Base-by-base conservation (phyloP, 768 basidiomycete species). In the Pleurotus citrinopileatus region DNA sequence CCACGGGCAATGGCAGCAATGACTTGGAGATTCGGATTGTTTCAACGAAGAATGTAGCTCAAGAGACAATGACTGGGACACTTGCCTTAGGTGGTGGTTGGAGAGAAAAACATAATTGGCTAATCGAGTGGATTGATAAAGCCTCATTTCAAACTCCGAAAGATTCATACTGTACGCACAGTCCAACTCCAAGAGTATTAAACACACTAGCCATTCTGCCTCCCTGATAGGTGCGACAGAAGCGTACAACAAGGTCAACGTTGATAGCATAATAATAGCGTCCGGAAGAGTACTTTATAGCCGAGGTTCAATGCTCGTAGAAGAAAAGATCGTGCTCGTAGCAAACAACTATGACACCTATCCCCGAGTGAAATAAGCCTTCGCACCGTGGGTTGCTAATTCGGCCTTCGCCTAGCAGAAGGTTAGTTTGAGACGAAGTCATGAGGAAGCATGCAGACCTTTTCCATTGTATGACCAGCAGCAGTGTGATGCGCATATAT, bases 381-480 rank as follows among this genome's bases (percentile, higher is more conserved):
- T 91, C 55, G 93, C 88, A 10, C 93, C 93, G 60, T 94, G 89
- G 48, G 77, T 79, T 3, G 91, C 87, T 45, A 96, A 70, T 66
- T 95, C 93, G 23, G 82, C 65, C 71, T 91, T 94, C 53, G 91
- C 94, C 89, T 63, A 20, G 50, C 45, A 46, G 59, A 63, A n/a
- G n/a, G n/a, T 36, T 58, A 20, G 29, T 32, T 34, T 19, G 20
- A 10, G 2, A 40, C 8, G 51, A 47, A 56, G 26, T 48, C 28
- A 59, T 54, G 38, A 44, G 42, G 27, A 15, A 44, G 34, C 42
- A 50, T 22, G 15, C 77, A 58, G 54, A 83, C 91, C 85, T 93
- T 92, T 65, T 89, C 87, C 73, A 94, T 81, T 12, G 87, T 85
- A 68, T 97, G 94, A 2, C 94, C 94, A 55, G 89, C 89, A 57